These are phyloP conservation scores for Phoma sp. DNA, from an alignment of 2,329 filamentous ascomycete species.

Conservation along the genomic window DNA sequence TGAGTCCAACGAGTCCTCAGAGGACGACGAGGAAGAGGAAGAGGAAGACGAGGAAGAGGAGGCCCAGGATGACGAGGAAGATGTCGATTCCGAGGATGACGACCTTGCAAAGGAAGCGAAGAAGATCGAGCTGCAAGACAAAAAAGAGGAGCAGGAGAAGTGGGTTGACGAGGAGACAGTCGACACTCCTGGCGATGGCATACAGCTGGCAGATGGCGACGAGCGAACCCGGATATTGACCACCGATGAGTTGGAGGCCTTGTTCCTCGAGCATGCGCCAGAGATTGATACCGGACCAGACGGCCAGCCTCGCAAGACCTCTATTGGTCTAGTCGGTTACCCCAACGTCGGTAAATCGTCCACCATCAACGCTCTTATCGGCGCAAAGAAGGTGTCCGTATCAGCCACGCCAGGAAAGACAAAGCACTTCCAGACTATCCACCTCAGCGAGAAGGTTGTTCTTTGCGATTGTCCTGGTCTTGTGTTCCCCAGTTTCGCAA, in stretches of 20 bases:
- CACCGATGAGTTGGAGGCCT: slow-evolving; percentile 87
- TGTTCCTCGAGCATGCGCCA: slow-evolving; percentile 81
- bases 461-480: slow-evolving; percentile 98
- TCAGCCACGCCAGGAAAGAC: slow-evolving; percentile 98
- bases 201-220: slow-evolving; percentile 47
- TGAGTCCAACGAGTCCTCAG: slow-evolving; percentile 50
- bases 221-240: slow-evolving; percentile 76
- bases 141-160: slow-evolving; percentile 49
- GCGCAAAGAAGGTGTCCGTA: slow-evolving; percentile 97
- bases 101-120: slow-evolving; percentile 51
- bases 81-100: slow-evolving; percentile 53
- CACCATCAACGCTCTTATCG: slow-evolving; percentile 98
- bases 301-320: slow-evolving; percentile 68
- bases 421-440: slow-evolving; percentile 98
- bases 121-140: slow-evolving; percentile 55
- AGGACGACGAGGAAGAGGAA: slow-evolving; percentile 40
- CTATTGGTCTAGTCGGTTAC: slow-evolving; percentile 94
- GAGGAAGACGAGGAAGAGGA: slow-evolving; percentile 48
- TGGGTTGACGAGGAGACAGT: slow-evolving; percentile 50
- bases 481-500: slow-evolving; percentile 97
- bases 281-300: slow-evolving; percentile 60
- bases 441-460: slow-evolving; percentile 86
- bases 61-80: slow-evolving; percentile 41
- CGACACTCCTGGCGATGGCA: slow-evolving; percentile 44
- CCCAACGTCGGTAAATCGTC: slow-evolving; percentile 99